Percentiles rank a stretch among this genome's conserved stretches.
phyloP scores from a whole-genome alignment of 768 basidiomycete species.

The Pisolithus orientalis region DNA sequence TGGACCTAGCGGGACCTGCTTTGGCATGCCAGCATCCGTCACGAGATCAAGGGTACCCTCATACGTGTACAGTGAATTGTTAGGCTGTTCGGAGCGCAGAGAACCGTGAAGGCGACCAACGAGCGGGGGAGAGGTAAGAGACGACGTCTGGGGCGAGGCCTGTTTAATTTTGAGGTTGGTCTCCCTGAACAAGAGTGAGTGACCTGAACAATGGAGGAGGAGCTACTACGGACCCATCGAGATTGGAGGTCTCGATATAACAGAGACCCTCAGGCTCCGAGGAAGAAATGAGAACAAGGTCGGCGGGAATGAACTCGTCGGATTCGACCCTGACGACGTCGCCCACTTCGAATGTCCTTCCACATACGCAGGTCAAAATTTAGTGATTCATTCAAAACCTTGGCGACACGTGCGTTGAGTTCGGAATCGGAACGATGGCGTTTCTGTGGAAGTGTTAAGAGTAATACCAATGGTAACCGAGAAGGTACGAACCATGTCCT shows the following conservation, averaged over 20 bases:
- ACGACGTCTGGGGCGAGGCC: conserved; percentile 74
- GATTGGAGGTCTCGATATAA: conserved; percentile 95
- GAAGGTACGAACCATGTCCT: conserved; percentile 69
- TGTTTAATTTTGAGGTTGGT: conserved; percentile 99
- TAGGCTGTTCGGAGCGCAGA: conserved; percentile 92
- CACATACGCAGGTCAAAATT: conserved; percentile 75
- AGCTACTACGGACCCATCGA: conserved; percentile 70
- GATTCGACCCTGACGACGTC: conserved; percentile 88
- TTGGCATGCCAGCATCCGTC: conserved; percentile 49
- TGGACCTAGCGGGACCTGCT: conserved; percentile 87
- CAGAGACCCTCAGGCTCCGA: conserved; percentile 97
- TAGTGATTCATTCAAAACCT: conserved; percentile 60
- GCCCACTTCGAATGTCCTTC: conserved; percentile 82
- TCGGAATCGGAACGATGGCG: conserved; percentile 93
- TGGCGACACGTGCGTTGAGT: conserved; percentile 76
- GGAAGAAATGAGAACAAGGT: conserved; percentile 79
- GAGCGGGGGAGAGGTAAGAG: conserved; percentile 70
- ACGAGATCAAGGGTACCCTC: conserved; percentile 74
- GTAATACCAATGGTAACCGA: neutral
- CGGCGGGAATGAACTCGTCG: conserved; percentile 94
- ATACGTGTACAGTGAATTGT: conserved; percentile 95
- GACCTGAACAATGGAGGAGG: neutral
- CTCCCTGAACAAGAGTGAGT: conserved; percentile 47
- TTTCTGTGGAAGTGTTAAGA: conserved; percentile 50
- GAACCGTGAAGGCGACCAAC: conserved; percentile 73